phyloP scores from a whole-genome alignment of 2,329 filamentous ascomycete species.

The Dactylellina haptotyla region DNA sequence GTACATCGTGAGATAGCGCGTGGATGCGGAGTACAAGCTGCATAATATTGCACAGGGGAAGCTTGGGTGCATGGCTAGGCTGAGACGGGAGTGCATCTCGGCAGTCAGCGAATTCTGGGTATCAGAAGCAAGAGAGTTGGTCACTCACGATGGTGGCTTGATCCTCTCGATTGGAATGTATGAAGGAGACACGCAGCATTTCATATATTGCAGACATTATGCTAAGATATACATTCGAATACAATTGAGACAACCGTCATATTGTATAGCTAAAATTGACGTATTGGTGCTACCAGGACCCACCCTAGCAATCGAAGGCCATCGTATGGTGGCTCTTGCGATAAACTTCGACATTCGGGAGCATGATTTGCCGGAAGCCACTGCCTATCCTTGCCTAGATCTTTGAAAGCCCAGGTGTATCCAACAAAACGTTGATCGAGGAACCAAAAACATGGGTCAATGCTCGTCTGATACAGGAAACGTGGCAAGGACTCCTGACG shows the following conservation, averaged over 20 bases:
- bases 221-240: too few species aligned
- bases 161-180: neutral
- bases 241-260: neutral
- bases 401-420: constrained; percentile 11
- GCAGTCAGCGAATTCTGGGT: neutral
- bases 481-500: constrained; percentile 29
- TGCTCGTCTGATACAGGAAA: constrained; percentile 34
- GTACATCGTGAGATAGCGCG: too few species aligned
- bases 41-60: too few species aligned
- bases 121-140: too few species aligned
- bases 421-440: neutral
- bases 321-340: neutral
- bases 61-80: neutral
- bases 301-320: neutral
- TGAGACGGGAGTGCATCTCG: neutral
- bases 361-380: constrained; percentile 18
- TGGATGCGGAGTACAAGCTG: too few species aligned
- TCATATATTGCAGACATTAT: neutral
- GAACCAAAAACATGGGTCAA: constrained; percentile 36
- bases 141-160: neutral
- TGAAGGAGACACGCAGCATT: neutral
- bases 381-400: constrained; percentile 14
- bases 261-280: neutral
- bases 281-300: neutral
- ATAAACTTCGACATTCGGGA: neutral